These are phyloP conservation scores for Harringtonia aguacate DNA, from an alignment of 2,329 filamentous ascomycete genomes.

Conservation along the genomic window DNA sequence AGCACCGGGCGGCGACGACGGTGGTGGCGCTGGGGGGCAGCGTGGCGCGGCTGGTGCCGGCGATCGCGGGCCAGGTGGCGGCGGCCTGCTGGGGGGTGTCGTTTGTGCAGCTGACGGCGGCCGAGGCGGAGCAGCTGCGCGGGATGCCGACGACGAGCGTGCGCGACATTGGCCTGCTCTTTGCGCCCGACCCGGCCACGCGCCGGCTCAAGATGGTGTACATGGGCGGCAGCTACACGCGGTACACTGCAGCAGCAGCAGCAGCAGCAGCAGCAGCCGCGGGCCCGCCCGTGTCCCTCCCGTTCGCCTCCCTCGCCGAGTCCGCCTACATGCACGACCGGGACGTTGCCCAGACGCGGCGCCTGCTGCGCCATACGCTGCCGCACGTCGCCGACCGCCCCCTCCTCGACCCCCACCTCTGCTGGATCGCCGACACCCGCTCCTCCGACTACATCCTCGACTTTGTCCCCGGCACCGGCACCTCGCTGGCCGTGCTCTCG, in stretches of 20 bases:
- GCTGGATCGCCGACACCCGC: constrained; percentile 52
- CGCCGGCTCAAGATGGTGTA: constrained; percentile 49
- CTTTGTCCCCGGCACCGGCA: constrained; percentile 38
- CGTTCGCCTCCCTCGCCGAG: constrained; percentile 19
- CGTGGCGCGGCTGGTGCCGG: constrained; percentile 34
- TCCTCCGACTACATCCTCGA: constrained; percentile 53
- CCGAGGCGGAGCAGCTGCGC: constrained; percentile 40
- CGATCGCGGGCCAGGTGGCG: constrained; percentile 35
- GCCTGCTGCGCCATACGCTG: constrained; percentile 38
- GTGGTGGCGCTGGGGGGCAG: constrained; percentile 23
- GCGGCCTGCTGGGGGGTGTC: constrained; percentile 50
- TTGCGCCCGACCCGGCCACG: constrained; percentile 50
- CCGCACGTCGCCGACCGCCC: constrained; percentile 42
- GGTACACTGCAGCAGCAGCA: too few relatives aligned
- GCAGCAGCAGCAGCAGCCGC: too few relatives aligned
- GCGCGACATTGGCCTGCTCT: constrained; percentile 53
- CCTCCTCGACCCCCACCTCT: constrained; percentile 42
- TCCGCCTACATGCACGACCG: constrained; percentile 37
- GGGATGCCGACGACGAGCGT: constrained; percentile 51
- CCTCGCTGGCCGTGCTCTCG: constrained; percentile 34
- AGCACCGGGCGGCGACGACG: constrained; percentile 25
- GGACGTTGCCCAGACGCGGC: constrained; percentile 41
- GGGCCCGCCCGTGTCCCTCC: too few relatives aligned
- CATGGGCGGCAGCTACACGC: constrained; percentile 43
- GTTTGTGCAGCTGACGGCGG: constrained; percentile 44